These are phyloP conservation scores for Coniella vitis DNA, from an alignment of 2,329 filamentous ascomycete species.

Conservation along the genomic window DNA sequence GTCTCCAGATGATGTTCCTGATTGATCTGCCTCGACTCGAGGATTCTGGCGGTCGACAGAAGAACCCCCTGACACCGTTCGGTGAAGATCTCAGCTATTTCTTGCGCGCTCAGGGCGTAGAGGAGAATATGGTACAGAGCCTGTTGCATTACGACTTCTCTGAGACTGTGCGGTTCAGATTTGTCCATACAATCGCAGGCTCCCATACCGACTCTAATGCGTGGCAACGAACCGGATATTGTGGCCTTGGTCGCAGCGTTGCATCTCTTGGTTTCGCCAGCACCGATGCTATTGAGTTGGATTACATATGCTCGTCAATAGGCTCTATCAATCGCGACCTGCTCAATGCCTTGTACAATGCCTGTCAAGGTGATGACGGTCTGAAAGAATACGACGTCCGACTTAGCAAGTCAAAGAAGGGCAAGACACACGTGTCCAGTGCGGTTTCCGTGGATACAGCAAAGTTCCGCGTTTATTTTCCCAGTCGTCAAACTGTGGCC, in stretches of 20 bases:
- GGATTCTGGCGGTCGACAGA: conserved; percentile 23
- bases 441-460: conserved; percentile 24
- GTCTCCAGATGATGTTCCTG: conserved; percentile 66
- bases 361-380: conserved; percentile 45
- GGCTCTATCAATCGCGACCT: conserved; percentile 67
- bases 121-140: conserved; percentile 58
- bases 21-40: conserved; percentile 72
- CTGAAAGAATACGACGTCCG: conserved; percentile 39
- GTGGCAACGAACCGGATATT: conserved; percentile 48
- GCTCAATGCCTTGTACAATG: conserved; percentile 48
- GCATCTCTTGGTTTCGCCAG: conserved; percentile 54
- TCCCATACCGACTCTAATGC: conserved; percentile 39
- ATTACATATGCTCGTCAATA: conserved; percentile 75
- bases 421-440: conserved; percentile 20
- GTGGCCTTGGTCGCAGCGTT: conserved; percentile 65
- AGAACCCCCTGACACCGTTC: conserved; percentile 45
- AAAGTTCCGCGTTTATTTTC: conserved; percentile 72
- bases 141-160: conserved; percentile 76
- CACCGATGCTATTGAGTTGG: conserved; percentile 53
- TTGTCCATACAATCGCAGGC: conserved; percentile 73
- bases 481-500: conserved; percentile 62
- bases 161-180: conserved; percentile 62
- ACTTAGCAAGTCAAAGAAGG: conserved; percentile 25
- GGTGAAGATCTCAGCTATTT: conserved; percentile 66
- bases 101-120: conserved; percentile 58